Conservation (phyloP, 2,329 filamentous ascomycete genomes). For the Colletotrichum cuscutae region DNA sequence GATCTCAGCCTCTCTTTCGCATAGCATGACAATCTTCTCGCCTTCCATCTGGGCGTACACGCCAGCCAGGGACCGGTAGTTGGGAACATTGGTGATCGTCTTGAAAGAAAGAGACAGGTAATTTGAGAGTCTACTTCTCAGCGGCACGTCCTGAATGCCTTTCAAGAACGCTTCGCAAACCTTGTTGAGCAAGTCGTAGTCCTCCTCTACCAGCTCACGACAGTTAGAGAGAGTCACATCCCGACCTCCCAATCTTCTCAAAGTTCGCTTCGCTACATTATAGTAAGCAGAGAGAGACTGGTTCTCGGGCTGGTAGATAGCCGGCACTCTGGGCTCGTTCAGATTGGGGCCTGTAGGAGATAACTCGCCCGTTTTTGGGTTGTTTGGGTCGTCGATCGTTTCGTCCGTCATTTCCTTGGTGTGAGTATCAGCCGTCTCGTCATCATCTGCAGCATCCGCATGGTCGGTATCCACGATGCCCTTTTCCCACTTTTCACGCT, state of each 20-base stretch:
- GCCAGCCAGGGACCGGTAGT: slow-evolving; percentile 62
- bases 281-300: slow-evolving; percentile 60
- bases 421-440: slow-evolving; percentile 13
- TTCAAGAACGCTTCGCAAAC: slow-evolving; percentile 64
- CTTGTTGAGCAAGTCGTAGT: slow-evolving; percentile 61
- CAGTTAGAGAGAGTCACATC: slow-evolving; percentile 61
- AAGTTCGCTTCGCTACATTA: slow-evolving; percentile 57
- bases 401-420: slow-evolving; percentile 12
- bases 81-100: slow-evolving; percentile 38
- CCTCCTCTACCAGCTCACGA: slow-evolving; percentile 52
- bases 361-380: neutral
- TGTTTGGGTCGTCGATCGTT: slow-evolving; percentile 2
- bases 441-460: slow-evolving; percentile 47
- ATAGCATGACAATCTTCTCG: slow-evolving; percentile 61
- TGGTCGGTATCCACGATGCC: slow-evolving; percentile 54
- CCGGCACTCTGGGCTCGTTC: slow-evolving; percentile 17
- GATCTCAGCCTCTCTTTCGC: slow-evolving; percentile 50
- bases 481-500: slow-evolving; percentile 78
- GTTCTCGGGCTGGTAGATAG: slow-evolving; percentile 53
- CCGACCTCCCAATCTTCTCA: slow-evolving; percentile 59
- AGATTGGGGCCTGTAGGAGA: neutral
- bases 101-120: slow-evolving; percentile 60
- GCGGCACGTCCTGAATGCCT: slow-evolving; percentile 59
- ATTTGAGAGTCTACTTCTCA: slow-evolving; percentile 56
- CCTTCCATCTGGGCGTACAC: slow-evolving; percentile 66